Base-by-base conservation (phyloP, 2,329 filamentous ascomycete genomes). In the Colletotrichum destructivum region DNA sequence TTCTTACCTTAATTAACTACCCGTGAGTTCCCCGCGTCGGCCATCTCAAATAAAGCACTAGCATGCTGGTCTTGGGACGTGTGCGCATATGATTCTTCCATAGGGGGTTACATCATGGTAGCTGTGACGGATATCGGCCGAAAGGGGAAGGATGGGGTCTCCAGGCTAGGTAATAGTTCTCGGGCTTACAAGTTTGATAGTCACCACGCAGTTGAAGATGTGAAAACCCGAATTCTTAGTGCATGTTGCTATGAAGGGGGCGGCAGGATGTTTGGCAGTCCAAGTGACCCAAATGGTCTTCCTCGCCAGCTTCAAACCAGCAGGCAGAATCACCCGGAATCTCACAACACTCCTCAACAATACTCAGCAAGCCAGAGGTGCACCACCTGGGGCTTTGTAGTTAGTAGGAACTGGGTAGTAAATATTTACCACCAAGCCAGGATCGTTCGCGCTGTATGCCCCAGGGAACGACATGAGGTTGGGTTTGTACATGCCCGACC, bases 321-420 rank as follows among this genome's bases (percentile, higher is more conserved):
- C 44, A 47, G 3, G 15, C 84, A 75, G 89, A 90, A 0, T 80
- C 84, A 0, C 9, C 87, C 87, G 63, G 87, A 89, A 0, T 86
- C 81, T n/a, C 16, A n/a, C 16, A 72, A 89, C 89, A 78, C 89
- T 89, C 66, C 89, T 87, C 66, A 88, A 83, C 2, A 84, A 86
- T 40, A 44, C 46, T 61, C 68, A 76, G 59, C 74, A 76, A n/a
- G 52, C 56, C 7, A 76, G 62, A 35, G 73, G 40, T 15, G 57
- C 23, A 16, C 73, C 72, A 35, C 75, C 74, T 18, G 75, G 75
- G 26, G 72, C 56, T 21, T 70, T 82, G 74, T 84, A 84, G 26
- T 78, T 80, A 4, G 78, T 82, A 2, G 82, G 82, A 7, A 84
- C 72, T 0, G 82, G 82, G 56, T 81, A 85, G 76, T 84, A 85